Base-by-base conservation (phyloP, 2,329 filamentous ascomycete species). In the Ceratocystis smalleyi region DNA sequence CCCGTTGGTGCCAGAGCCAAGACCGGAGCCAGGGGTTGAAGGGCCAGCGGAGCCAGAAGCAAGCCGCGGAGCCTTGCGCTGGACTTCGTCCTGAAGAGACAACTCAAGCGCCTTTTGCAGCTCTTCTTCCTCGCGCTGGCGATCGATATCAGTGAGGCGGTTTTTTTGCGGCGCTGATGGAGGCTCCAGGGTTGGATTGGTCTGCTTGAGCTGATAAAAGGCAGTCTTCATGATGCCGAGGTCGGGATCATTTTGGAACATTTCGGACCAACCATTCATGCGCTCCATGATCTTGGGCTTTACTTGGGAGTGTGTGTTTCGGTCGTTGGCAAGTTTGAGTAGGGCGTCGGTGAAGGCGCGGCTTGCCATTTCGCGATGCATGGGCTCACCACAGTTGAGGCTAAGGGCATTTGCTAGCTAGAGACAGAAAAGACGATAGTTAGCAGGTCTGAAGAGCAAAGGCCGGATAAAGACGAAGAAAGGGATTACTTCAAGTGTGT, bases 211-310 rank as follows among this genome's bases (percentile, higher is more conserved):
- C 73, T 87, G 89, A 77, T 86, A 86, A 75, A 92, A 97, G 66
- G 92, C 91, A 72, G 95, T 89, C 73, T 91, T 88, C 94, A 99
- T 99, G 73, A 99, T 95, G 19, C 94, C 94, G 67, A 99, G 82
- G 72, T 96, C 92, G 10, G 91, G 83, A 72, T 96, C 90, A 67
- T 82, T 85, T 70, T 83, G 83, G 73, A 97, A 97, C 89, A 96
- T 95, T 71, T 94, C 89, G 65, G 88, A 85, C 94, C 94, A 99
- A 68, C 92, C 89, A 73, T 88, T 86, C 90, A 97, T 97, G 69
- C 91, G 85, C 78, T 97, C 92, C 66, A 97, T 76, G 69, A 99
- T 96, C 81, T 96, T 97, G 68, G 89, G 84, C 77, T 97, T 97
- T 73, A 99, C 94, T 74, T 96, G 90, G 72, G 88, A 87, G 74